Base-by-base conservation (phyloP, 371 early-diverging fungal genomes). In the Parasitella parasitica region DNA sequence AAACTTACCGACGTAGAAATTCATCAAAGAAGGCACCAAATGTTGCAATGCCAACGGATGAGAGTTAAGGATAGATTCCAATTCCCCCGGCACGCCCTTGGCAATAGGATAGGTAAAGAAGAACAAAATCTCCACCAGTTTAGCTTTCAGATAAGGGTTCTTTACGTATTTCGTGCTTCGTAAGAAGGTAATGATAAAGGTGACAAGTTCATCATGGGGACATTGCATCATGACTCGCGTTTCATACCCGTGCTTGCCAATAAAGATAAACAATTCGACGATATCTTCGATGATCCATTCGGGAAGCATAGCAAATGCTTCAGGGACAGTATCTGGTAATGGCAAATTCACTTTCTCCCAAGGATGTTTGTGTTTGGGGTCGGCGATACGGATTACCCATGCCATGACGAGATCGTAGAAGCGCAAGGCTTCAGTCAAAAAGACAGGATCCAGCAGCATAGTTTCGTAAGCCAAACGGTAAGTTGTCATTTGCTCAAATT, bases 121-220 rank as follows among this genome's bases (percentile, higher is more conserved):
- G 67, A 86, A 93, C 12, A 93, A 61, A 55, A 93, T 87, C 91
- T 98, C 99, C 0, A 96, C 94, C 35, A 97, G 76, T 54, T 96
- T 96, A 18, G 94, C 90, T 70, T 94, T 96, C 66, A 97, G 69
- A 59, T 97, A 93, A 11, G 99, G 97, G 66, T 97, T 98, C 77
- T 92, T 92, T 67, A 97, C 82, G 54, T 90, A 91, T 7, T 75
- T 73, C 0, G 92, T 82, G 46, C 90, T 93, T 32, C 81, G 78
- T 64, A 97, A 72, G 66, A 95, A 89, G 4, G 88, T 84, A 66
- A 95, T 89, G 9, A 86, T 83, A 62, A 97, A 94, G 0, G 89
- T 80, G 24, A 93, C 76, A 36, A 96, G 64, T 52, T 90, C 91
- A 53, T 90, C 87, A 59, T 86, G 78, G 2, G 89, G 81, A 3